Percentiles rank a stretch among this genome's conserved stretches.
These are phyloP conservation scores for Zalaria obscura DNA, from an alignment of 2,329 filamentous ascomycete species.

Conservation along the genomic window DNA sequence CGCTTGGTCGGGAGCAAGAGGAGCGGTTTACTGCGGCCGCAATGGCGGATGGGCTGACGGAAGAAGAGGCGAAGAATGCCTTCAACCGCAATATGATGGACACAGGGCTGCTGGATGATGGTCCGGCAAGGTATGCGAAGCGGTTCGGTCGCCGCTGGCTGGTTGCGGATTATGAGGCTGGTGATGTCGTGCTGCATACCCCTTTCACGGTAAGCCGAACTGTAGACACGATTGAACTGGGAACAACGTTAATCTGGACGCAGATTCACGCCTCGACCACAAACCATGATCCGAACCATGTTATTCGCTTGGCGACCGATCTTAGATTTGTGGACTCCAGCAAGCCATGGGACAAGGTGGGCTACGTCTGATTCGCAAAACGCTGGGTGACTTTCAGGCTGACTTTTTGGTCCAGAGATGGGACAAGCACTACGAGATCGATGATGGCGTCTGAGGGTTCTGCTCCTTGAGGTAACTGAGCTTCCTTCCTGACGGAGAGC, in stretches of 20 bases:
- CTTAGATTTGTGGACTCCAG: constrained; percentile 3
- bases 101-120: constrained; percentile 38
- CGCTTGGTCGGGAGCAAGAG: constrained; percentile 36
- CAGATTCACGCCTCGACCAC: constrained; percentile 1
- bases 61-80: constrained; percentile 36
- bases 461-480: too few relatives aligned
- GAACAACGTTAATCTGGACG: neutral
- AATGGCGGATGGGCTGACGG: constrained; percentile 32
- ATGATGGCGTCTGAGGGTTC: constrained; percentile 1
- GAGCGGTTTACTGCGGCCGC: constrained; percentile 35
- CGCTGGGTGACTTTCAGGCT: too few relatives aligned
- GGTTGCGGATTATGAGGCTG: constrained; percentile 39
- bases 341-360: neutral
- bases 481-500: too few relatives aligned
- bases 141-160: constrained; percentile 31
- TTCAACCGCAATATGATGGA: constrained; percentile 33
- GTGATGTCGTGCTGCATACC: constrained; percentile 34
- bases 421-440: constrained; percentile 3
- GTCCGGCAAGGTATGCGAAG: constrained; percentile 29
- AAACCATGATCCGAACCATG: constrained; percentile 1
- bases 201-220: neutral
- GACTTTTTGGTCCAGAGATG: neutral
- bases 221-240: too few relatives aligned
- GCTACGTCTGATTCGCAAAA: too few relatives aligned
- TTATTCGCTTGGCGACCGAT: constrained; percentile 2